These are phyloP conservation scores for Telopea speciosissima DNA, from an alignment of 177 flowering plant genomes.

Conservation along the genomic window DNA sequence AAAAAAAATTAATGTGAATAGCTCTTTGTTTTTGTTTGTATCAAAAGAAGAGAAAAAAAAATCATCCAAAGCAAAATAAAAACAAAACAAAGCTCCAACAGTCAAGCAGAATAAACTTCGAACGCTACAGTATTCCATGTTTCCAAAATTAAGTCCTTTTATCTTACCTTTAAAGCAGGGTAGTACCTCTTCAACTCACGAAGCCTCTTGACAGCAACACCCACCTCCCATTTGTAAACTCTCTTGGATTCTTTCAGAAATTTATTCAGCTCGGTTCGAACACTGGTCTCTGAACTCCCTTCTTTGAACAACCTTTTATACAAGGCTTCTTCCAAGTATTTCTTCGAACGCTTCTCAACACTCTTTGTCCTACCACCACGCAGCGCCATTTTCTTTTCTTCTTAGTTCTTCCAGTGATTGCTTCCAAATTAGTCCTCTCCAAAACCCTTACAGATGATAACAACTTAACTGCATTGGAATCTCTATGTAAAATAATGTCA, in stretches of 20 bases:
- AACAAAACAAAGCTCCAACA: neutral
- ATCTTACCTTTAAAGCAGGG: conserved; percentile 61
- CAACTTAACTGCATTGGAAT: no score
- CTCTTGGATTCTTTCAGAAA: conserved; percentile 51
- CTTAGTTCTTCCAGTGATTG: no score
- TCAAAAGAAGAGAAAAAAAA: no score
- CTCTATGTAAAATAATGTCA: no score
- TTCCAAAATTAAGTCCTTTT: neutral
- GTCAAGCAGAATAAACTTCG: no score
- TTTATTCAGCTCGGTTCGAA: conserved; percentile 49
- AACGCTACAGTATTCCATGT: no score
- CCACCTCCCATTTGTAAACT: conserved; percentile 90
- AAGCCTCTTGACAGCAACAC: conserved; percentile 59
- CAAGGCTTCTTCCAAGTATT: conserved; percentile 64
- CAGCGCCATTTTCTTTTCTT: conserved; percentile 11
- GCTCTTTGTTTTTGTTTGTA: no score
- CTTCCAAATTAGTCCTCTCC: no score
- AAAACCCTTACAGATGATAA: no score
- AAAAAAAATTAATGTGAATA: no score
- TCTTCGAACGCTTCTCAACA: conserved; percentile 50
- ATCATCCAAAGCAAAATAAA: no score
- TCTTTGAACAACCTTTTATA: conserved; percentile 52
- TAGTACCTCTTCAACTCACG: conserved; percentile 48
- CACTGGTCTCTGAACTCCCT: conserved; percentile 58
- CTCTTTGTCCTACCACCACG: conserved; percentile 32